Evolutionary conservation across 768 basidiomycete genomes (phyloP).

Genomic region (Porpolomopsis calyptriformis): DNA sequence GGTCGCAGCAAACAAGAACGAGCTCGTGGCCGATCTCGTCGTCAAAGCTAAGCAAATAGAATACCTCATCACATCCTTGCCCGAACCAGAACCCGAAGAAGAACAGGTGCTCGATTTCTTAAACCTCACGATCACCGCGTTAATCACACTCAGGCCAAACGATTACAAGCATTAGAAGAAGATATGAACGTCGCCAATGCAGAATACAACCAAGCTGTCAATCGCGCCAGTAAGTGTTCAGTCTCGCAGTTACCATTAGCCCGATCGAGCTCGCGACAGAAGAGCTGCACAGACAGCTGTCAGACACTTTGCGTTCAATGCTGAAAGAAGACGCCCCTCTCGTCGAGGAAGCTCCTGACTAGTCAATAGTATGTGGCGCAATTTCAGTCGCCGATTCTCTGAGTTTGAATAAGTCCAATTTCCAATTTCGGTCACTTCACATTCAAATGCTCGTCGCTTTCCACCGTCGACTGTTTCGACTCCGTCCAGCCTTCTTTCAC

Average conservation of each 20-base stretch:
- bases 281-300: conserved; percentile 47
- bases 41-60: conserved; percentile 86
- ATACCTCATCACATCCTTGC: conserved; percentile 69
- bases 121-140: background rate
- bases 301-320: conserved; percentile 47
- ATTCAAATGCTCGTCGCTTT: background rate
- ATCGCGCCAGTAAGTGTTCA: conserved; percentile 57
- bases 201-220: conserved; percentile 64
- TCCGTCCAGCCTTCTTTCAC: conserved; percentile 23
- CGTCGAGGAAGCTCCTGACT: conserved; percentile 8
- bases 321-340: conserved; percentile 37
- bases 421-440: background rate
- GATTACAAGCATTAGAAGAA: conserved; percentile 56
- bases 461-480: conserved; percentile 20
- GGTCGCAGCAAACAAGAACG: conserved; percentile 63
- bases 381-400: too few species aligned
- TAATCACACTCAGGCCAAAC: conserved; percentile 39
- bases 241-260: background rate
- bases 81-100: conserved; percentile 69
- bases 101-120: conserved; percentile 39
- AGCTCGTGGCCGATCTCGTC: conserved; percentile 74
- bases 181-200: conserved; percentile 65
- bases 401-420: too few species aligned
- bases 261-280: conserved; percentile 26
- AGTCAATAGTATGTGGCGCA: too few species aligned